Evolutionary conservation across 345 rosid species (phyloP), one percentile per base, ranked within the genome.

Genomic region (Odontarrhena argentea): DNA sequence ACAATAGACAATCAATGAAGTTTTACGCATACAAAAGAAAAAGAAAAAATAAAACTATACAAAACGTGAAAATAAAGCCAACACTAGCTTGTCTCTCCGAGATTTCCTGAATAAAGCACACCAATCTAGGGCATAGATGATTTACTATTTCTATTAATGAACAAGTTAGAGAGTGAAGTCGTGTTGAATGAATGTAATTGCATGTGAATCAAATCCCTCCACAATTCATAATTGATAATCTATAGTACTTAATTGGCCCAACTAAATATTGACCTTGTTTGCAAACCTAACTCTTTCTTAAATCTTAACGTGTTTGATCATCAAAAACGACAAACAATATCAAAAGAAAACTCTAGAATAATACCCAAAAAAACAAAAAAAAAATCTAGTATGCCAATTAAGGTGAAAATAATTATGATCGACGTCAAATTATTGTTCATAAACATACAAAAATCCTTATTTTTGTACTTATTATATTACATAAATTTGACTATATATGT

Each of bases 251-350:
- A 18, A 18, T 37, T 54, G 75, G 49, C 50, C 47, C 75, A 70
- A 62, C 68, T 70, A 62, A 25, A 53, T 36, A 14, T 54, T 70
- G 74, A 70, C 74, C 10, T 70, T 24, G 36, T 48, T 70, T 70
- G 56, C 48, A 53, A 38, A 62, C 75, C 68, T 62, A 70, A 70
- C 69, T 70, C 61, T 41, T 24, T 11, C 38, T 30, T 60, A 51
- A 5, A 70, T 34, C 46, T n/a, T n/a, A 12, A 46, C 41, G 53
- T 60, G 60, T 69, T 60, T 52, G 67, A 60, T 60, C 47, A 60
- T 60, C 54, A 42, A 7, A 47, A 59, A 22, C 30, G 45, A 69
- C 26, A 32, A 50, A 59, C 54, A 46, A 30, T 51, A 36, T 22
- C 45, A 14, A 47, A 25, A 26, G 22, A 68, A 26, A 37, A 9